These are phyloP conservation scores for Boletus eberwhitei DNA, from an alignment of 768 basidiomycete genomes.

Conservation along the genomic window DNA sequence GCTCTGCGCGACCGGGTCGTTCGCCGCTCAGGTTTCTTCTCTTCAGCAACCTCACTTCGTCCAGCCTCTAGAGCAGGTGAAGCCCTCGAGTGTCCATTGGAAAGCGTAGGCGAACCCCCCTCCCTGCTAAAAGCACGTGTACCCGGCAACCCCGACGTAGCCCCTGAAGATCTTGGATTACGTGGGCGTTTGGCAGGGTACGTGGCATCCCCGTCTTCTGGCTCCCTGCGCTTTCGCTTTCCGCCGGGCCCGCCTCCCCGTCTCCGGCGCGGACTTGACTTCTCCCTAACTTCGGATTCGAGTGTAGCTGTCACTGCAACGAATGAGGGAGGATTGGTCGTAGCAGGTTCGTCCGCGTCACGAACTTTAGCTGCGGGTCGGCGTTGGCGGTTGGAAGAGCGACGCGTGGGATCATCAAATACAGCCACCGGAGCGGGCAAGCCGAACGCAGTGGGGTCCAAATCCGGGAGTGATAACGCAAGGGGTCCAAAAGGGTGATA, in stretches of 20 bases:
- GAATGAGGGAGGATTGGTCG: constrained; percentile 7
- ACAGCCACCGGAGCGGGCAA: constrained; percentile 47
- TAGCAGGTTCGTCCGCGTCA: constrained; percentile 40
- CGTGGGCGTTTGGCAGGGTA: constrained; percentile 71
- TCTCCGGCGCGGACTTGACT: constrained; percentile 51
- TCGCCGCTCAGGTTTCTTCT: constrained; percentile 39
- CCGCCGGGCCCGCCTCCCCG: constrained; percentile 38
- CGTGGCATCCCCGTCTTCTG: constrained; percentile 60
- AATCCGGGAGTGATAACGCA: constrained; percentile 62
- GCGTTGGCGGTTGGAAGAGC: constrained; percentile 45
- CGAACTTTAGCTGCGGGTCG: constrained; percentile 48
- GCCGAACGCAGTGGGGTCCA: constrained; percentile 57
- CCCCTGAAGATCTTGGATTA: constrained; percentile 41
- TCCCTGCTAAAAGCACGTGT: constrained; percentile 32
- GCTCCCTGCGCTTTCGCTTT: constrained; percentile 56
- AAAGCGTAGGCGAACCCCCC: constrained; percentile 41
- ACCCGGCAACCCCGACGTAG: constrained; percentile 12
- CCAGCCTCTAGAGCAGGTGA: constrained; percentile 19
- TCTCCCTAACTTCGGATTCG: constrained; percentile 38
- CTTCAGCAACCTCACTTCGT: constrained; percentile 14
- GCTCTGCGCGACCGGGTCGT: constrained; percentile 45
- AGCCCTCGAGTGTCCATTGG: constrained; percentile 24
- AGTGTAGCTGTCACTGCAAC: constrained; percentile 1
- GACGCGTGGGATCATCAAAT: constrained; percentile 41
- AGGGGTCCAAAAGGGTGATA: constrained; percentile 66